phyloP scores from a whole-genome alignment of 208 protist genomes.

The Leishmania gerbilli region DNA sequence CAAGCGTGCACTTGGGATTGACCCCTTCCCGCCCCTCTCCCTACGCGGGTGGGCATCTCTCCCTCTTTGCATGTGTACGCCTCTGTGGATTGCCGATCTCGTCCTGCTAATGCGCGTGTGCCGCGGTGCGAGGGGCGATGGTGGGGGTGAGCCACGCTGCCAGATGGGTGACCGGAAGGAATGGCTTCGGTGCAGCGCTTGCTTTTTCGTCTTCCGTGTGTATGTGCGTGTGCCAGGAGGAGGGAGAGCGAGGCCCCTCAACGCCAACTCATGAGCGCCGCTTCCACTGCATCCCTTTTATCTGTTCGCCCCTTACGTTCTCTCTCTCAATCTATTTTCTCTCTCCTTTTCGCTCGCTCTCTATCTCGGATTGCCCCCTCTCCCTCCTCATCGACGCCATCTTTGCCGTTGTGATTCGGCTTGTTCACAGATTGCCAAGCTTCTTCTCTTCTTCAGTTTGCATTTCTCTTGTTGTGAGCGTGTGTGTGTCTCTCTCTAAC shows the following conservation, averaged over 20 bases:
- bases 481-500: not conserved
- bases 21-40: not conserved
- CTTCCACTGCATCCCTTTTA: not conserved
- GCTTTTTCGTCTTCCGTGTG: not conserved
- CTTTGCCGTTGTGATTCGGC: not conserved
- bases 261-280: not conserved
- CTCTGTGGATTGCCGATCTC: not conserved
- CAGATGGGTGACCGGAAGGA: not conserved
- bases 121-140: not conserved
- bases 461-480: not conserved
- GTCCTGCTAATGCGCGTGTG: not conserved
- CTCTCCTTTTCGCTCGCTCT: not conserved
- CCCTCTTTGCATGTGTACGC: not conserved
- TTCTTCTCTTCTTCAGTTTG: not conserved
- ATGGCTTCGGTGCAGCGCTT: not conserved
- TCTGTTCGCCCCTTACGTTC: not conserved
- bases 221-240: not conserved
- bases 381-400: not conserved
- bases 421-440: conserved; percentile 2
- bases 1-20: not conserved
- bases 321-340: not conserved
- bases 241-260: not conserved
- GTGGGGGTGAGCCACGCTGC: not conserved
- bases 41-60: not conserved
- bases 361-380: not conserved